These are phyloP conservation scores for Leccinum sublutescens DNA, from an alignment of 768 basidiomycete genomes.

Conservation along the genomic window DNA sequence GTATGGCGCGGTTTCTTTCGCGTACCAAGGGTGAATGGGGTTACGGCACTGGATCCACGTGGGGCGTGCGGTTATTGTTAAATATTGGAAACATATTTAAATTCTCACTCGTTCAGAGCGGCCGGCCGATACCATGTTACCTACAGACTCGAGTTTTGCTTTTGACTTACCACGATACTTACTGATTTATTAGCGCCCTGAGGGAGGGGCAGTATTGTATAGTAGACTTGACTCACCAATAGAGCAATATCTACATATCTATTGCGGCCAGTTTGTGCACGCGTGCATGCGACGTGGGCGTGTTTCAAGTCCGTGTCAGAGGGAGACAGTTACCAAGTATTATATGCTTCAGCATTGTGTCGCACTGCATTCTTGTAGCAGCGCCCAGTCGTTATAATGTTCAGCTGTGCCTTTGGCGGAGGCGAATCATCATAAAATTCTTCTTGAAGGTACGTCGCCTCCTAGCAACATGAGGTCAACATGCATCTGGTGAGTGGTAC, in stretches of 20 bases:
- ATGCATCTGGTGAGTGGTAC: neutral
- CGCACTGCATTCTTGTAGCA: neutral
- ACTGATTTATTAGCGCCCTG: neutral
- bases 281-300: neutral
- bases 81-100: neutral
- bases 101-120: neutral
- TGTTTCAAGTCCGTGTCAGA: neutral
- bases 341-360: neutral
- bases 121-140: neutral
- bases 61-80: neutral
- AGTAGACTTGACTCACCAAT: neutral
- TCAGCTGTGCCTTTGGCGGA: neutral
- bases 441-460: neutral
- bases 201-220: neutral
- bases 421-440: neutral
- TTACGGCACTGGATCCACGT: neutral
- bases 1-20: conserved; percentile 92
- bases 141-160: neutral
- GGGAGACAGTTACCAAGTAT: neutral
- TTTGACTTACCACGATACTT: neutral
- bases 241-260: neutral
- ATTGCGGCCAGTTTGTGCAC: neutral
- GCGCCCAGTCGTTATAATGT: neutral
- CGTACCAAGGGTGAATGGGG: conserved; percentile 73
- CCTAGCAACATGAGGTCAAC: neutral